Base-by-base conservation (phyloP, 495 filamentous ascomycete genomes). In the Sordaria brevicollis region DNA sequence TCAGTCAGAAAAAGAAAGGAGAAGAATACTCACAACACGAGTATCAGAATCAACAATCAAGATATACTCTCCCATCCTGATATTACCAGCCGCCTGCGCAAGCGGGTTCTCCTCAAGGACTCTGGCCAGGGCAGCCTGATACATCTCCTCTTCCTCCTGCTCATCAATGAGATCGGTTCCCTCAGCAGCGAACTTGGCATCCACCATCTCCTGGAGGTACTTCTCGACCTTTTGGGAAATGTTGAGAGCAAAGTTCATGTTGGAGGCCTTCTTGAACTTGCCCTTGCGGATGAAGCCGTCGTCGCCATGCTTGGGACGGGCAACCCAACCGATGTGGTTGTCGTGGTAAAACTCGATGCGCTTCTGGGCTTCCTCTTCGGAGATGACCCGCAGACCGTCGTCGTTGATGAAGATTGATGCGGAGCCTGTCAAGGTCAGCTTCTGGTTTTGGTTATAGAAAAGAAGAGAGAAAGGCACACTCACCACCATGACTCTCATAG, bases 351-450 rank as follows among this genome's bases (percentile, higher is more conserved):
- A 86, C 49, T 91, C 87, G 67, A 89, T 88, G 65, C 89, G 83
- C 7, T 82, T 84, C 37, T 80, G 82, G 36, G 87, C 81, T 41
- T 89, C 87, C 68, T 90, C 87, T 68, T 88, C 86, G 35, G 78
- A 73, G 43, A 90, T 79, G 35, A 91, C 77, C 72, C 91, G 90
- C 43, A 92, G 79, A 54, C 90, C 90, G 73, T 92, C 90, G 73
- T 92, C 90, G 75, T 92, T 91, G 76, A 92, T 83, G 73, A 92
- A 90, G 74, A 92, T 86, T 68, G 91, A 91, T 0, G 90, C 90
- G 1, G 89, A 90, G 35, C 90, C 66, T 36, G 13, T 7, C 37
- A 39, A n/a, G n/a, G 33, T 66, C 4, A 66, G 65, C 35, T 35
- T 66, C 25, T 4, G n/a, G 65, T n/a, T n/a, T 66, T 36, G 5